These are phyloP conservation scores for Scalesia atractyloides DNA, from an alignment of 129 eudicot genomes.

Conservation along the genomic window DNA sequence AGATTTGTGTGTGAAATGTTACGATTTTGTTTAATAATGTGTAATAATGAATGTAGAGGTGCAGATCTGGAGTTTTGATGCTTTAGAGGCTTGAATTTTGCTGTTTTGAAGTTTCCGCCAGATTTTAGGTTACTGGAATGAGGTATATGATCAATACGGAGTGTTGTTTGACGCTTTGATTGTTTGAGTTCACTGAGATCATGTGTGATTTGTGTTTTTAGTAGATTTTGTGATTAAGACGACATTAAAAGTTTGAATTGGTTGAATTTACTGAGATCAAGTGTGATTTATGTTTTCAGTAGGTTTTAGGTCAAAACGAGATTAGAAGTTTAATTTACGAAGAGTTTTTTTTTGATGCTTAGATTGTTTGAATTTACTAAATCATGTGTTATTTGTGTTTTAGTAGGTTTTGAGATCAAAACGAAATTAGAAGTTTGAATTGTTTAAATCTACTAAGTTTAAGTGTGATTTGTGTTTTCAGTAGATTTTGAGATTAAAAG, in stretches of 20 bases:
- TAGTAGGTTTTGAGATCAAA: too few relatives aligned
- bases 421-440: too few relatives aligned
- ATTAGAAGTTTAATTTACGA: too few relatives aligned
- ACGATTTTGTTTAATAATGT: not conserved
- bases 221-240: constrained; percentile 17
- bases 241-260: not conserved
- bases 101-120: constrained; percentile 1
- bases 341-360: too few relatives aligned
- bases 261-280: too few relatives aligned
- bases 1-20: not conserved
- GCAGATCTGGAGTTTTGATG: constrained; percentile 30
- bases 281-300: too few relatives aligned
- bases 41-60: constrained; percentile 15
- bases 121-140: constrained; percentile 8
- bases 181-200: constrained; percentile 15
- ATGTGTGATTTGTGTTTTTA: not conserved
- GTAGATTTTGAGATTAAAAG: not conserved
- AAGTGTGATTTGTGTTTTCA: too few relatives aligned
- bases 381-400: too few relatives aligned
- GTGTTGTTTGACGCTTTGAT: not conserved
- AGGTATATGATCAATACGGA: not conserved
- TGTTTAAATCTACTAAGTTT: too few relatives aligned
- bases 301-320: too few relatives aligned
- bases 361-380: too few relatives aligned
- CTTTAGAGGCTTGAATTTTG: constrained; percentile 9